Conservation (phyloP, 345 rosid genomes). For the Eucalyptus brandiana region DNA sequence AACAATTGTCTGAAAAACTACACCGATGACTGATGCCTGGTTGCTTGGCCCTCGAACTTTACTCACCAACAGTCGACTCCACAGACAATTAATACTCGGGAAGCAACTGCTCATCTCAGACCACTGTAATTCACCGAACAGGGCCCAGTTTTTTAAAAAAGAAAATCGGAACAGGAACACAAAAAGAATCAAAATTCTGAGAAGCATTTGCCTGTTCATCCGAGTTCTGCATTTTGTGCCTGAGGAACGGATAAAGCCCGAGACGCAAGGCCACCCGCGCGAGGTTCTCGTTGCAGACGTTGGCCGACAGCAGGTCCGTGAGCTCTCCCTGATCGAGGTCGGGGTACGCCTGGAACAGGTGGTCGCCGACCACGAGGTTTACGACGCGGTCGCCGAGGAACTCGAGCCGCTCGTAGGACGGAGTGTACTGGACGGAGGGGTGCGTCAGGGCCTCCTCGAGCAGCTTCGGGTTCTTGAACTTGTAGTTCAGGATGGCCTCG, state of each 20-base stretch:
- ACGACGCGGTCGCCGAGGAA: conserved; percentile 66
- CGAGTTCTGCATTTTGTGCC: conserved; percentile 20
- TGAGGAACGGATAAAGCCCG: conserved; percentile 26
- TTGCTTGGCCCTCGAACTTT: not conserved
- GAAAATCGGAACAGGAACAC: not conserved
- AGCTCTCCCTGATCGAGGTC: conserved; percentile 31
- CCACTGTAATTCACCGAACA: not conserved
- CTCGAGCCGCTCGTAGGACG: conserved; percentile 58
- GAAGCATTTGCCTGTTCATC: conserved; percentile 29
- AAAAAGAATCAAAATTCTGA: not conserved
- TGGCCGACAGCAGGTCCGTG: conserved; percentile 44
- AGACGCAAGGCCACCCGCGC: conserved; percentile 61
- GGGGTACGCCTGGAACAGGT: conserved; percentile 36
- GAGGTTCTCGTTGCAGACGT: conserved; percentile 66
- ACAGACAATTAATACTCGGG: not conserved
- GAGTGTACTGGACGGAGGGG: conserved; percentile 22
- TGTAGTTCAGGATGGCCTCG: conserved; percentile 41
- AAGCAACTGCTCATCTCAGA: not conserved
- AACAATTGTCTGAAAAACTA: not conserved
- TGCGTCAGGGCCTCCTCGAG: conserved; percentile 65
- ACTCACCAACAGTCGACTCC: not conserved
- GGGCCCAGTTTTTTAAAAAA: not conserved
- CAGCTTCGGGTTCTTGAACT: conserved; percentile 28
- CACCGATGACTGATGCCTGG: not conserved
- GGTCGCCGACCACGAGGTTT: conserved; percentile 23